Evolutionary conservation across 768 basidiomycete species (phyloP), one percentile per base, ranked within the genome.

Genomic region (Trametes elegans): DNA sequence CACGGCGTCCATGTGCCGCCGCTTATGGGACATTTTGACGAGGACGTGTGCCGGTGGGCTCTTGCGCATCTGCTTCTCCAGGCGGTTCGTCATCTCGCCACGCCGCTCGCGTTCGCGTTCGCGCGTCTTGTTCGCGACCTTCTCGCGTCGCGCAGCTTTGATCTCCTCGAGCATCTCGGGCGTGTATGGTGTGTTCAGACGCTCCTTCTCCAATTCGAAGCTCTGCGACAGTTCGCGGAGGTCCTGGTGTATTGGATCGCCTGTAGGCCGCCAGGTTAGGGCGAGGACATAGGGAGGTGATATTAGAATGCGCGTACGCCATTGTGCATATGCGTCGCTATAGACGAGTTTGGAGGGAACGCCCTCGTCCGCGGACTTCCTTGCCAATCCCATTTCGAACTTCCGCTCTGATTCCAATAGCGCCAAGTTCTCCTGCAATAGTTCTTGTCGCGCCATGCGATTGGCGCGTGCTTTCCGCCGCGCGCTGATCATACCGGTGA

Each of bases 1-100:
- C 5, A 86, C 69, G 57, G 68, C 71, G 58, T 90, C 87, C 66
- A 74, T 65, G 46, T 66, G 69, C 54, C 73, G 75, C 54, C 78
- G 68, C 59, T 75, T 63, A 1, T 74, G 71, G 0, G 79, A 73
- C 82, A 90, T 82, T 54, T 64, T 71, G 19, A 66, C 68, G 3
- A 83, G 71, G 3, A 87, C 59, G 59, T 83, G 83, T 0, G 87
- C 80, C 0, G 91, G 90, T 1, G 86, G 85, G 0, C 83, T 79
- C 59, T 80, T 69, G 7, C 75, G 68, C 66, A 74, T 71, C 18
- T 84, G 78, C 51, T 59, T 61, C 7, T 81, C 61, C 0, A 83
- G 84, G 8, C 74, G 64, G 0, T 64, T 64, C 9, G 82, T 71
- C 11, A 87, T 69, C 63, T 88, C 85, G 2, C 91, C 90, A 0